phyloP scores from a whole-genome alignment of 208 protist genomes.

The Leishmania mexicana region DNA sequence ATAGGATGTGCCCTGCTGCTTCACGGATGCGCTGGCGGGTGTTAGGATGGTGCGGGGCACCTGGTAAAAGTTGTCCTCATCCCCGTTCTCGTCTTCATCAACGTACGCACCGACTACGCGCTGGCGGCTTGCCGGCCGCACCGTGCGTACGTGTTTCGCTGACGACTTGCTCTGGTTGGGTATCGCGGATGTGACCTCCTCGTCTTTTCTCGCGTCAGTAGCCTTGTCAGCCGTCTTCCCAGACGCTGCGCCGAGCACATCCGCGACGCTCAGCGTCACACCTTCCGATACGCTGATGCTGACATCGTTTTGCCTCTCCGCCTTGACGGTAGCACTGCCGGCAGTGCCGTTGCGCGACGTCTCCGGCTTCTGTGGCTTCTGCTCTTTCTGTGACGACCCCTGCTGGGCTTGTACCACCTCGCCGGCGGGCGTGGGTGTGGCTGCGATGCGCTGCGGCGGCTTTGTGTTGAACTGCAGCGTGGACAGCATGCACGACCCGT shows the following conservation, averaged over 20 bases:
- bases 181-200: neutral
- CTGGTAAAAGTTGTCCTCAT: slow-evolving; percentile 29
- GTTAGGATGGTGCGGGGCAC: neutral
- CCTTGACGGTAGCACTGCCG: neutral
- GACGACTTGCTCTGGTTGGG: neutral
- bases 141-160: neutral
- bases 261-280: neutral
- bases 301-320: neutral
- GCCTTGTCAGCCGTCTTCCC: no score
- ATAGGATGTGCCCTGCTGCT: neutral
- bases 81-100: slow-evolving; percentile 37
- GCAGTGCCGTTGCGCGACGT: neutral
- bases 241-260: neutral
- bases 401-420: neutral
- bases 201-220: neutral
- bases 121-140: slow-evolving; percentile 11
- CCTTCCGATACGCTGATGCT: neutral
- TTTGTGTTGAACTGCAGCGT: slow-evolving; percentile 9
- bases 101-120: slow-evolving; percentile 19
- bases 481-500: slow-evolving; percentile 18
- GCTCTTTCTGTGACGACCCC: neutral
- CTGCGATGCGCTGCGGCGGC: neutral
- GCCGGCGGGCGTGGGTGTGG: neutral
- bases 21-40: neutral
- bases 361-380: neutral